Conservation (phyloP, 2,329 filamentous ascomycete species). For the Trichoderma atroviride region DNA sequence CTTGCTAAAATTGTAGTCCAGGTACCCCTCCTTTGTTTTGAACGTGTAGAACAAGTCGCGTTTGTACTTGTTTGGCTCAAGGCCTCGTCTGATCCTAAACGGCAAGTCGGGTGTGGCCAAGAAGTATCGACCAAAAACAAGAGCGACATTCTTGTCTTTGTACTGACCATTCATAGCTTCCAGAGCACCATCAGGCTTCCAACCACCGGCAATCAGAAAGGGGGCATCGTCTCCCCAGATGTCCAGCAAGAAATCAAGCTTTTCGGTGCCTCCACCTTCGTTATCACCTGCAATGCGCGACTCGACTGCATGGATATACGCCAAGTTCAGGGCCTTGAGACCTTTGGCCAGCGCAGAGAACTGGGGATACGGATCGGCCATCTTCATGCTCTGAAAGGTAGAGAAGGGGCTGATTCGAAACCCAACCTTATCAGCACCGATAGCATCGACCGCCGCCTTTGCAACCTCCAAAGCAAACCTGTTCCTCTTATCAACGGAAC, state of each 20-base stretch:
- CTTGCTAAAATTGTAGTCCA: constrained; percentile 27
- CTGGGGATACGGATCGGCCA: constrained; percentile 63
- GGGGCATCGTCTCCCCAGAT: too few relatives aligned
- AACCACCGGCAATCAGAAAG: too few relatives aligned
- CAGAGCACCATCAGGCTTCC: constrained; percentile 38
- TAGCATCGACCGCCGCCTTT: constrained; percentile 35
- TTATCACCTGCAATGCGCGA: constrained; percentile 51
- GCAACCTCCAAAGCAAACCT: constrained; percentile 53
- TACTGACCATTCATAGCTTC: constrained; percentile 35
- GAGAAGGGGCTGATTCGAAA: constrained; percentile 64
- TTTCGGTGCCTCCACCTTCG: constrained; percentile 43
- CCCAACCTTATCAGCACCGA: constrained; percentile 50
- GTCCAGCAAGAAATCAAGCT: constrained; percentile 33
- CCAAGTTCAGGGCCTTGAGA: constrained; percentile 47
- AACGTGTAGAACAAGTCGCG: constrained; percentile 35
- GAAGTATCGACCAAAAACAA: constrained; percentile 36
- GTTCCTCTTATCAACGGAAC: constrained; percentile 52
- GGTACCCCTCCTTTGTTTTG: constrained; percentile 27
- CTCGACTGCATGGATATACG: constrained; percentile 66
- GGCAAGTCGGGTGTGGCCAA: constrained; percentile 31
- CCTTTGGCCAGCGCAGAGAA: constrained; percentile 57
- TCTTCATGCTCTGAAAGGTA: constrained; percentile 64
- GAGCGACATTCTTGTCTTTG: constrained; percentile 35
- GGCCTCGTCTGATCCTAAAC: constrained; percentile 30
- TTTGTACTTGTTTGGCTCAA: constrained; percentile 34